phyloP scores from a whole-genome alignment of 2,329 filamentous ascomycete species.

The Fusarium fracticaudum region DNA sequence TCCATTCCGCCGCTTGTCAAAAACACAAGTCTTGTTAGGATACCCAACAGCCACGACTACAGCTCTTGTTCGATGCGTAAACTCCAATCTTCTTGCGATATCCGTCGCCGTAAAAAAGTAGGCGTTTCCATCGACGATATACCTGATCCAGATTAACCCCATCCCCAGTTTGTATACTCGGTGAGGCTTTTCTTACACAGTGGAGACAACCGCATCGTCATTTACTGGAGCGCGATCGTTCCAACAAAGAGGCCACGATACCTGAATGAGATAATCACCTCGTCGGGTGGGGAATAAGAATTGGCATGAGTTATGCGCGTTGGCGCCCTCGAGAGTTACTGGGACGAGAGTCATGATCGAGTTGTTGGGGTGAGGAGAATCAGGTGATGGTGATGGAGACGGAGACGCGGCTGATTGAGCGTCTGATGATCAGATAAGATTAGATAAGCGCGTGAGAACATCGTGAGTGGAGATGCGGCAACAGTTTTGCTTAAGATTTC shows the following conservation, averaged over 20 bases:
- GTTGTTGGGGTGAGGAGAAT: background rate
- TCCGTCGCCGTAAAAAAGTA: constrained; percentile 48
- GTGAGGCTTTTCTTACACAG: constrained; percentile 39
- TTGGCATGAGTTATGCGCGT: constrained; percentile 35
- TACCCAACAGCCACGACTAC: constrained; percentile 49
- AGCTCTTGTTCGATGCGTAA: constrained; percentile 36
- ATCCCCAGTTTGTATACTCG: background rate
- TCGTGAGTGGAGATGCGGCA: background rate
- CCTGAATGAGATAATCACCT: constrained; percentile 43
- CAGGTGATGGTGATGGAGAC: background rate
- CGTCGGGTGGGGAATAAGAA: constrained; percentile 20
- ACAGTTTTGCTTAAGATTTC: background rate
- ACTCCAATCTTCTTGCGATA: constrained; percentile 38
- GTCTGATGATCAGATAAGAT: constrained; percentile 18
- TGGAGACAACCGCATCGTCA: constrained; percentile 29
- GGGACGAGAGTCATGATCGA: constrained; percentile 18
- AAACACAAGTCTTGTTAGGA: constrained; percentile 40
- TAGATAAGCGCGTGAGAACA: background rate
- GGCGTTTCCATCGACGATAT: constrained; percentile 48
- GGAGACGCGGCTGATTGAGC: background rate
- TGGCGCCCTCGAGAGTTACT: background rate
- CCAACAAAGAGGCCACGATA: constrained; percentile 45
- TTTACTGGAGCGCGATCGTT: constrained; percentile 27
- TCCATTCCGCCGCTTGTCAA: constrained; percentile 40
- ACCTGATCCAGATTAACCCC: constrained; percentile 30